Evolutionary conservation across 2,329 filamentous ascomycete species (phyloP), one percentile per base, ranked within the genome.

Genomic region (Epichloe elymi): DNA sequence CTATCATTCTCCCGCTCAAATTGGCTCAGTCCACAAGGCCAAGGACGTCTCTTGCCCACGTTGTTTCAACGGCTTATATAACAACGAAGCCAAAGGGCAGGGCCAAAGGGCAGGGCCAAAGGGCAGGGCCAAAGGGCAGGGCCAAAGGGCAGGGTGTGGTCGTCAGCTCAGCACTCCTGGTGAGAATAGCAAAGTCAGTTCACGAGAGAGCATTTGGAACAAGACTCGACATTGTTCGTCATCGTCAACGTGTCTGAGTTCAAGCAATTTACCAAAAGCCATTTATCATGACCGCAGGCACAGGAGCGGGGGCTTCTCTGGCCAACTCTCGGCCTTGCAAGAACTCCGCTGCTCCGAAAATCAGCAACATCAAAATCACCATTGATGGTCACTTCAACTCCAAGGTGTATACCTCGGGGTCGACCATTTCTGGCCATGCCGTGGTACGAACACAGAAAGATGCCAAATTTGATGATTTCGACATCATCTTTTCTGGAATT

Each of bases 361-460:
- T 39, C 46, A 50, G 46, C 53, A 53, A 50, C 58, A 70, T 80
- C 58, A 65, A 67, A 42, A 66, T 81, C 61, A 65, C 69, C 48
- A 68, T 81, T 48, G 67, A 76, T 58, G 69, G 74, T 61, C 74
- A 80, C 67, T 79, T 70, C 63, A 69, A 58, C 55, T 71, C 74
- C 59, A 78, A 75, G 61, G 70, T 78, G 45, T 81, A 80, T 63
- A 78, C 74, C 4, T 74, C 76, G 0, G 70, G 70, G n/a, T 75
- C 75, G 14, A 63, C 69, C 54, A 65, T 81, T 46, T 65, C 68
- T 10, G 78, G 78, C 49, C 65, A 70, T 41, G 74, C 74, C 54
- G 61, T 67, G 51, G 69, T 81, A 60, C 69, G 61, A 37, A 63
- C 72, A 10, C 61, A 61, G 42, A 67, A 66, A 46, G 71, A 78